phyloP scores from a whole-genome alignment of 2,329 filamentous ascomycete species.

The Ceratocystis lukuohia region DNA sequence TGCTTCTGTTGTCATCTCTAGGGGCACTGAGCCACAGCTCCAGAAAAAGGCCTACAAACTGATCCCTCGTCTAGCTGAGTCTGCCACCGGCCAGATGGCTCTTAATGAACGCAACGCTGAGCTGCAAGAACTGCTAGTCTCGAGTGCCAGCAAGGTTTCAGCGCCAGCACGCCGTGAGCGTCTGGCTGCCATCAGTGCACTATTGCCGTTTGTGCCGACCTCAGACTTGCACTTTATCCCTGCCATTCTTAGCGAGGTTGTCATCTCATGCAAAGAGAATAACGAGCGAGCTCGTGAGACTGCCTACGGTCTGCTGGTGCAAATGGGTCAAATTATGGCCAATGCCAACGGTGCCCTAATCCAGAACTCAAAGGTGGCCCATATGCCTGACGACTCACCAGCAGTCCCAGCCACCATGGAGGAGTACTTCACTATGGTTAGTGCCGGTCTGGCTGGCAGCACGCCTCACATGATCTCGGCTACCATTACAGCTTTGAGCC shows the following conservation, averaged over 20 bases:
- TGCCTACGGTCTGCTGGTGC: conserved; percentile 79
- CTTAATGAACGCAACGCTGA: conserved; percentile 62
- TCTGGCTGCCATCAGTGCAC: conserved; percentile 64
- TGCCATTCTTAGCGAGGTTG: conserved; percentile 78
- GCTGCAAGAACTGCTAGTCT: conserved; percentile 67
- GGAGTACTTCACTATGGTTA: conserved; percentile 97
- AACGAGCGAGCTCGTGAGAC: conserved; percentile 86
- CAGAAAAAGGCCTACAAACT: conserved; percentile 99
- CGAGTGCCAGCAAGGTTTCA: conserved; percentile 71
- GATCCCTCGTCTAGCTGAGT: conserved; percentile 77
- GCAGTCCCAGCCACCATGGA: conserved; percentile 70
- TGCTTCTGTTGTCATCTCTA: conserved; percentile 67
- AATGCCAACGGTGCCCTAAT: conserved; percentile 56
- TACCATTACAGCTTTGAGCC: conserved; percentile 84
- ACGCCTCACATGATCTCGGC: conserved; percentile 97
- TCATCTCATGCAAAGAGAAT: conserved; percentile 92
- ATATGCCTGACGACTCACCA: conserved; percentile 73
- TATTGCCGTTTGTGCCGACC: conserved; percentile 65
- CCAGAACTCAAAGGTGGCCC: conserved; percentile 70
- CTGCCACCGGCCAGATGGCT: conserved; percentile 61
- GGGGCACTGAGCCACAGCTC: conserved; percentile 72
- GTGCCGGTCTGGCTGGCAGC: conserved; percentile 79
- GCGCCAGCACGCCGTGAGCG: conserved; percentile 77
- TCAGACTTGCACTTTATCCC: conserved; percentile 85
- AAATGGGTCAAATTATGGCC: conserved; percentile 71